A percentile compares a stretch with the other conserved stretches of the same genome.
Conservation (phyloP, 768 basidiomycete genomes). For the Phanerochaete sordida region DNA sequence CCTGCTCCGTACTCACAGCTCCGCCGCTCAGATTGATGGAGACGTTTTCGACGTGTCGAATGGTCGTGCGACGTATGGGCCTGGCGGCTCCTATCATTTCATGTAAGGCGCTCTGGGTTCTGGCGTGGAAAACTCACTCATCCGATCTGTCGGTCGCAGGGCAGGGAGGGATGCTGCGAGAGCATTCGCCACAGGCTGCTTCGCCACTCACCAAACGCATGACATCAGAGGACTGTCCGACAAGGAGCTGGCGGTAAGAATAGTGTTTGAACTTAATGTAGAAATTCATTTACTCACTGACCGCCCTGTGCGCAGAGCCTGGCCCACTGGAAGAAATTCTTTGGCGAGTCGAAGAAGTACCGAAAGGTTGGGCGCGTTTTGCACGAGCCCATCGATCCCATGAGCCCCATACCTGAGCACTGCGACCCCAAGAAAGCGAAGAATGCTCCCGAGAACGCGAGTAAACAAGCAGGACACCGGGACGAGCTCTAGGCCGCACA, state of each 20-base stretch:
- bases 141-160: constrained; percentile 30
- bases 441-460: constrained; percentile 7
- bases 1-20: not conserved
- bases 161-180: constrained; percentile 88
- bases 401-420: constrained; percentile 67
- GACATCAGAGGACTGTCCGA: constrained; percentile 81
- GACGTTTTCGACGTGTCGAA: constrained; percentile 91
- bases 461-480: constrained; percentile 3
- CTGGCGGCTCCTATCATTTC: constrained; percentile 79
- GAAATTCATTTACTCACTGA: not conserved
- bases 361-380: constrained; percentile 70
- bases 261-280: not conserved
- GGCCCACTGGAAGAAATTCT: constrained; percentile 89
- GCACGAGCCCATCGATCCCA: constrained; percentile 75
- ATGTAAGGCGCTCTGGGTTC: constrained; percentile 42
- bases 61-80: constrained; percentile 75
- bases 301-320: constrained; percentile 49
- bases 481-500: constrained; percentile 7
- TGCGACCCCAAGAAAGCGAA: constrained; percentile 63
- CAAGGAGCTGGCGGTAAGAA: constrained; percentile 58
- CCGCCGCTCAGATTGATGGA: constrained; percentile 68
- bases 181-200: constrained; percentile 93
- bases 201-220: constrained; percentile 85
- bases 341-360: constrained; percentile 78
- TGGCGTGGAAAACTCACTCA: constrained; percentile 1